Conservation (phyloP, 2,329 filamentous ascomycete genomes). For the Aureobasidium subglaciale region DNA sequence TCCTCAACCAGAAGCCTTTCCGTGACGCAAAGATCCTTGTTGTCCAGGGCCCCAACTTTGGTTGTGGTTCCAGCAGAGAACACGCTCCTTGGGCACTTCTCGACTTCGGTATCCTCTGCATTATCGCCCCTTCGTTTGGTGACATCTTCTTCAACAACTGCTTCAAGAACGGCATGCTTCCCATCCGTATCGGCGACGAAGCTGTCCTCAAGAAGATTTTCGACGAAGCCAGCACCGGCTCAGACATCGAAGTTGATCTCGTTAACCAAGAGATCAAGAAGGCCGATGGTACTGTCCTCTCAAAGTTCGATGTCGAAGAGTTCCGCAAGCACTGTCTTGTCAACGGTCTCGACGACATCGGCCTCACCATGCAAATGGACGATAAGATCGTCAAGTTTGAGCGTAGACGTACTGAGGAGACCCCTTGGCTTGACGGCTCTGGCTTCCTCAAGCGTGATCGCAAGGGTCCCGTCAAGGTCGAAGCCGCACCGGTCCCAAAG, state of each 20-base stretch:
- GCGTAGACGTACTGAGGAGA: constrained; percentile 64
- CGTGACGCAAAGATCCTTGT: constrained; percentile 80
- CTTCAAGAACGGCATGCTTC: constrained; percentile 99
- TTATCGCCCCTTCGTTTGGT: constrained; percentile 81
- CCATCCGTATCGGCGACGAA: constrained; percentile 65
- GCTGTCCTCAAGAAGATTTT: constrained; percentile 62
- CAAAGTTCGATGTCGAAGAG: constrained; percentile 78
- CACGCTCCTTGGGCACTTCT: constrained; percentile 96
- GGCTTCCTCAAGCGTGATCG: constrained; percentile 63
- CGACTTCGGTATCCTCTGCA: constrained; percentile 90
- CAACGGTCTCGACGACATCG: constrained; percentile 93
- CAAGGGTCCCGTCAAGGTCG: constrained; percentile 53
- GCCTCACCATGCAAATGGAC: constrained; percentile 85
- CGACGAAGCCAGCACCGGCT: constrained; percentile 68
- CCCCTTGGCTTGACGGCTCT: constrained; percentile 85
- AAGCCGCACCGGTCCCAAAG: constrained; percentile 67
- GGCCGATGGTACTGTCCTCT: constrained; percentile 64
- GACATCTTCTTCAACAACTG: constrained; percentile 99
- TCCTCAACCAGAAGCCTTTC: constrained; percentile 88
- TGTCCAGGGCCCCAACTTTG: constrained; percentile 88
- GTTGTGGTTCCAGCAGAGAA: constrained; percentile 85
- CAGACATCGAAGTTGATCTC: constrained; percentile 84
- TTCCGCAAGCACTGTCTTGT: constrained; percentile 92
- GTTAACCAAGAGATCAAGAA: constrained; percentile 77
- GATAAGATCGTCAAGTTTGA: constrained; percentile 84